These are phyloP conservation scores for Xanthoconium separans DNA, from an alignment of 1,284 basidiomycete species.

Conservation along the genomic window DNA sequence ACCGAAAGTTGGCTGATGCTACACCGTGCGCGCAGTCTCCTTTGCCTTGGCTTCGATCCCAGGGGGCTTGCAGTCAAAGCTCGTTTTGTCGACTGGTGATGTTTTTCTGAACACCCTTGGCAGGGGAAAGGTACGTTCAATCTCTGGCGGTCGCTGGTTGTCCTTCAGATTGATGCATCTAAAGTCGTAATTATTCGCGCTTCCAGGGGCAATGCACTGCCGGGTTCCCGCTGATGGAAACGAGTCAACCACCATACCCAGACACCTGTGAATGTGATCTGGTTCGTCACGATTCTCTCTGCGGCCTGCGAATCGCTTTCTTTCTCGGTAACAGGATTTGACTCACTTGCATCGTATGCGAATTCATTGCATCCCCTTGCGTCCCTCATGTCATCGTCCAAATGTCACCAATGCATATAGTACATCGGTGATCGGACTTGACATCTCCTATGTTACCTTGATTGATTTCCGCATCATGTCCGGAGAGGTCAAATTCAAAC, in stretches of 20 bases:
- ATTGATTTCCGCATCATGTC: conserved; percentile 67
- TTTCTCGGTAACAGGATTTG: conserved; percentile 57
- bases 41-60: conserved; percentile 56
- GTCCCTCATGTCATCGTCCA: no score
- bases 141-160: no score
- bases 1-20: conserved; percentile 56
- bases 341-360: conserved; percentile 48
- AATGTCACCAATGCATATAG: conserved; percentile 30
- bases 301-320: conserved; percentile 59
- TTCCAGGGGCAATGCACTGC: conserved; percentile 57
- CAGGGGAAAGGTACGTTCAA: conserved; percentile 61
- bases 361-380: no score
- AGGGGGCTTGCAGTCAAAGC: conserved; percentile 42
- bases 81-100: conserved; percentile 67
- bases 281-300: conserved; percentile 60
- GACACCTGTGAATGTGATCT: conserved; percentile 64
- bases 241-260: conserved; percentile 35
- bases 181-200: no score
- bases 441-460: conserved; percentile 47
- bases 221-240: no score
- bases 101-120: conserved; percentile 70
- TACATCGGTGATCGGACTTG: conserved; percentile 62
- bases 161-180: conserved; percentile 69
- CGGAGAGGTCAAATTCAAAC: conserved; percentile 50
- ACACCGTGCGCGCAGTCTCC: conserved; percentile 62